Percentiles rank a stretch among this genome's conserved stretches.
phyloP scores from a whole-genome alignment of 2,329 filamentous ascomycete species.

The Colletotrichum salicis region DNA sequence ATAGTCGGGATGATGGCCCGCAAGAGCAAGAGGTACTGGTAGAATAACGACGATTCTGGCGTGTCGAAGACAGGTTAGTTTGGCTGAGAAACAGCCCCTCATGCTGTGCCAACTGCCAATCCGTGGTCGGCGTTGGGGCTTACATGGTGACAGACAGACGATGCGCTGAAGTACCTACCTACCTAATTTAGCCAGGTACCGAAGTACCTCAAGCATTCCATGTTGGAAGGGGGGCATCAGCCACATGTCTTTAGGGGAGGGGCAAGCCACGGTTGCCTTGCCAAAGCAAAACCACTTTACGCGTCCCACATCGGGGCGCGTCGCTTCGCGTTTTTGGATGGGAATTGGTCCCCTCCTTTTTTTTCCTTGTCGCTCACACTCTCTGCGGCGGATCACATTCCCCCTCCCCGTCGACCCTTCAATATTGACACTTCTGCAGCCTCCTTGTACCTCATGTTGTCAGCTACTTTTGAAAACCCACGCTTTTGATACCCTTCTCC shows the following conservation, averaged over 20 bases:
- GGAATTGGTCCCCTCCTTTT: conserved; percentile 5
- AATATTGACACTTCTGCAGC: not conserved
- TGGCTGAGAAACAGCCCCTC: not conserved
- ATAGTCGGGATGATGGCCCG: not conserved
- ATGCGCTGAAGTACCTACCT: no score
- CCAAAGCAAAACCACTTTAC: not conserved
- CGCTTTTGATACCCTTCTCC: conserved; percentile 3
- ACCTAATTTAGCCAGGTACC: no score
- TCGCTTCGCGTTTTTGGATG: conserved; percentile 8
- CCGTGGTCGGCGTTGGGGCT: no score
- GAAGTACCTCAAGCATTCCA: no score
- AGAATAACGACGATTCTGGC: not conserved
- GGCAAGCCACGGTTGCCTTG: not conserved
- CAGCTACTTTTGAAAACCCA: not conserved
- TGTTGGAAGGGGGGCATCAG: no score
- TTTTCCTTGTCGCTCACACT: conserved; percentile 2
- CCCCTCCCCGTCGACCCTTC: not conserved
- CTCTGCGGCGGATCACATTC: not conserved
- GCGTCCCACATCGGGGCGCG: not conserved
- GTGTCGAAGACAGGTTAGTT: not conserved
- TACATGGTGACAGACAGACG: no score
- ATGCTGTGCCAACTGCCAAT: no score
- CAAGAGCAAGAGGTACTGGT: not conserved
- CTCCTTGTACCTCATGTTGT: conserved; percentile 1
- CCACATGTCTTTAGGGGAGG: not conserved